Base-by-base conservation (phyloP, 495 filamentous ascomycete species). In the Glarea lozoyensis region DNA sequence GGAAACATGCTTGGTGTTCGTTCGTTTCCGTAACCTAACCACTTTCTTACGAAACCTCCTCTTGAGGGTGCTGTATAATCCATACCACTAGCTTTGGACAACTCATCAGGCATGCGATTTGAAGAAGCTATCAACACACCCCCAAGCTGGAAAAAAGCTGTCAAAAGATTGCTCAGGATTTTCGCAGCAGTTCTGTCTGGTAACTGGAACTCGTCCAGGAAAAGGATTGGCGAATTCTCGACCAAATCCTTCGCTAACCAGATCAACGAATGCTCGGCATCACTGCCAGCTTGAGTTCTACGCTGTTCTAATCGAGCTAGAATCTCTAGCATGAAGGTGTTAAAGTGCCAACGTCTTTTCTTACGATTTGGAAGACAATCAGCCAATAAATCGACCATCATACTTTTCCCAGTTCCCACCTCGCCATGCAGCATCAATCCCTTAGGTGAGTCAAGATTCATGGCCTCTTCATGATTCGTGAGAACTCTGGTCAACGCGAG, bases 121-220 rank as follows among this genome's bases (percentile, higher is more conserved):
- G 77, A 81, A 1, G 80, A 83, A 2, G 80, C 81, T 37, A 86
- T 64, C 4, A 87, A 63, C 4, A 86, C 82, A 20, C 82, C 82
- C 0, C 82, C 82, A 3, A 86, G 62, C 38, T 83, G 78, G 50
- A 85, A 86, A 55, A 86, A 85, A 6, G 67, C 63, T n/a, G 79
- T 80, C 47, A 86, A 72, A 15, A 86, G 63, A 52, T 78, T 80
- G 23, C 77, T 81, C 42, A 86, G 58, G 17, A 85, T 81, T 53
- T 84, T 84, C 39, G 73, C 76, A 12, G 81, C 70, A 0, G 72
- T 78, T 43, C 77, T 66, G 56, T 85, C 82, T 0, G 81, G 82
- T 11, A 86, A 60, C 51, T 87, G 81, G 48, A 86, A 86, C 52
- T 87, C 81, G 46, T 86, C 81, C 1, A 86, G 60, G 38, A 86